Percentiles rank a stretch among this genome's conserved stretches.
Conservation (phyloP, 352 stramenopile species). For the Elongisporangium anandrum region DNA sequence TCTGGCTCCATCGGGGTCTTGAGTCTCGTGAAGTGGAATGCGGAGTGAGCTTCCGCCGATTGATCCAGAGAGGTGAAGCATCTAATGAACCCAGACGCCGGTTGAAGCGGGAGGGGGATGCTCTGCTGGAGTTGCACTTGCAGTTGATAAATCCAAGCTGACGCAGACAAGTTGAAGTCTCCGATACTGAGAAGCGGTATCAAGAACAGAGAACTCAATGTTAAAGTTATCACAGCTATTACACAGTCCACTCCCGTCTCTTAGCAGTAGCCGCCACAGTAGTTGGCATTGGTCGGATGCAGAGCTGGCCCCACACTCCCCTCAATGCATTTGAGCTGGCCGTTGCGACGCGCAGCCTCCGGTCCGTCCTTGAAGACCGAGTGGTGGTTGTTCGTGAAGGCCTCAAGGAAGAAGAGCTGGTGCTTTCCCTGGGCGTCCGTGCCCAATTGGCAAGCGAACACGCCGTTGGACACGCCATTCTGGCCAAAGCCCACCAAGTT, state of each 20-base stretch:
- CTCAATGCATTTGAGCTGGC: conserved; percentile 36
- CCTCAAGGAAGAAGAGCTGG: conserved; percentile 60
- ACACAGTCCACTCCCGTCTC: too few relatives aligned
- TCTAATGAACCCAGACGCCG: too few relatives aligned
- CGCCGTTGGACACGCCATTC: conserved; percentile 44
- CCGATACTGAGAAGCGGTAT: too few relatives aligned
- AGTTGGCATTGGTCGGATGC: conserved; percentile 25
- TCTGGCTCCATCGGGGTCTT: not conserved
- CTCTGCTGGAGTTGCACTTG: not conserved
- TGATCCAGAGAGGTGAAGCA: too few relatives aligned
- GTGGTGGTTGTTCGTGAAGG: conserved; percentile 29
- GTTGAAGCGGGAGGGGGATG: conserved; percentile 5
- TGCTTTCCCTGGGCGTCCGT: conserved; percentile 47
- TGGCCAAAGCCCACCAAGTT: conserved; percentile 51
- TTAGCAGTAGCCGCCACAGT: conserved; percentile 69
- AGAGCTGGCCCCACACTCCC: conserved; percentile 45
- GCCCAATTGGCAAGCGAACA: conserved; percentile 61
- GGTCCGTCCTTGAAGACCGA: conserved; percentile 34
- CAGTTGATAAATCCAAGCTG: not conserved
- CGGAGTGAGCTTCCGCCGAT: too few relatives aligned
- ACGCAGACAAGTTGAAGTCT: not conserved
- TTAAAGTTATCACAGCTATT: conserved; percentile 13
- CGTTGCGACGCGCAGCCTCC: conserved; percentile 29
- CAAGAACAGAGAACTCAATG: conserved; percentile 7
- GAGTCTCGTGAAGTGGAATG: not conserved